Conservation (phyloP, 306 rosid species). For the Sindora glabra region DNA sequence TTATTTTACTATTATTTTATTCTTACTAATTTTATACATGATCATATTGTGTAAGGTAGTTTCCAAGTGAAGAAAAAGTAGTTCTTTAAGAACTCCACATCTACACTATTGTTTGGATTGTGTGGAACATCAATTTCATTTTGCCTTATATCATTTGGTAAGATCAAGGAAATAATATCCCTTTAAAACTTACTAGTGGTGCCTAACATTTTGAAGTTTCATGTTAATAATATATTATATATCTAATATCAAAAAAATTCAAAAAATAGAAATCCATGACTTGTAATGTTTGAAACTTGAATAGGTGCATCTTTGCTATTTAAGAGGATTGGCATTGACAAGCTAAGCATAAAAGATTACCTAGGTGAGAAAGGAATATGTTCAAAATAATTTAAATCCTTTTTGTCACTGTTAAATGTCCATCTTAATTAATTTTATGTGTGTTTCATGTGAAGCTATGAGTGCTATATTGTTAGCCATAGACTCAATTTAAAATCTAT, state of each 20-base stretch:
- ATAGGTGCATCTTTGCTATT: constrained; percentile 56
- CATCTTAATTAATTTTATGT: constrained; percentile 8
- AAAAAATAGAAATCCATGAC: too few relatives aligned
- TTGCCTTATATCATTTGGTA: constrained; percentile 64
- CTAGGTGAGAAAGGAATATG: constrained; percentile 41
- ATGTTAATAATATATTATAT: too few relatives aligned
- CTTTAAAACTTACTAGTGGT: neutral
- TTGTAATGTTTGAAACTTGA: constrained; percentile 24
- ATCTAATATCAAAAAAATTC: too few relatives aligned
- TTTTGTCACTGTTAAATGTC: neutral
- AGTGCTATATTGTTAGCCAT: constrained; percentile 78
- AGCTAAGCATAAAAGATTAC: constrained; percentile 38
- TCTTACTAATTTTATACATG: neutral
- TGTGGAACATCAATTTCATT: constrained; percentile 67
- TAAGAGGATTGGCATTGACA: constrained; percentile 36
- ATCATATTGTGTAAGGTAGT: constrained; percentile 27
- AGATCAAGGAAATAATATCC: constrained; percentile 22
- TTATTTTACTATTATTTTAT: neutral
- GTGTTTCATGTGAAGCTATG: constrained; percentile 46
- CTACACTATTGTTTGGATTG: constrained; percentile 61
- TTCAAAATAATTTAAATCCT: neutral
- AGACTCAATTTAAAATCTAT: constrained; percentile 80
- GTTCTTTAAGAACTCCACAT: constrained; percentile 66
- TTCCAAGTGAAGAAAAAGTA: constrained; percentile 86
- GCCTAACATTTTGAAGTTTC: neutral